These are phyloP conservation scores for Sanghuangporus sanghuang DNA, from an alignment of 1,284 basidiomycete species.

Conservation along the genomic window DNA sequence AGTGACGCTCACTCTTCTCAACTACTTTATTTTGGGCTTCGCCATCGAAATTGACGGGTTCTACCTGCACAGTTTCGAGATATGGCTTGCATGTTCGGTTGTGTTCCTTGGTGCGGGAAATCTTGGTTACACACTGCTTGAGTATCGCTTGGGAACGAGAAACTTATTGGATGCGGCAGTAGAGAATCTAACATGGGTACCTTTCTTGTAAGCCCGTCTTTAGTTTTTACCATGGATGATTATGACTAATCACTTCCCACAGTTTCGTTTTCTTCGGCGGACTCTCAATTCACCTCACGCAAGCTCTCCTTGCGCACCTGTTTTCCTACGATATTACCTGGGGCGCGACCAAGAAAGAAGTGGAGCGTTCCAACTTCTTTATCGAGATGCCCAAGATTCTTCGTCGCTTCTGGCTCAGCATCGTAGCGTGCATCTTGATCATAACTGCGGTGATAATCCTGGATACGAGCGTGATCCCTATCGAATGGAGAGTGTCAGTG, in stretches of 20 bases:
- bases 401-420: conserved; percentile 63
- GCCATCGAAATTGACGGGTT: conserved; percentile 62
- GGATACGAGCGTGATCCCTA: conserved; percentile 45
- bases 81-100: conserved; percentile 71
- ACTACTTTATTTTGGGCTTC: conserved; percentile 70
- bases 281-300: conserved; percentile 65
- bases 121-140: conserved; percentile 62
- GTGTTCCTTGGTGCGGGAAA: conserved; percentile 75
- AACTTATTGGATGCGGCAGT: conserved; percentile 45
- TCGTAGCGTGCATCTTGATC: conserved; percentile 46
- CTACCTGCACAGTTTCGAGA: conserved; percentile 68
- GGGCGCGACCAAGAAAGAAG: conserved; percentile 77
- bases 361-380: conserved; percentile 82
- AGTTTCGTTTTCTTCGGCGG: conserved; percentile 87
- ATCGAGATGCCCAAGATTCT: conserved; percentile 79
- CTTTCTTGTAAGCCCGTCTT: conserved; percentile 61
- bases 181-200: conserved; percentile 72
- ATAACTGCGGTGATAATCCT: conserved; percentile 53
- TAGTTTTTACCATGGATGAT: conserved; percentile 16
- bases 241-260: conserved; percentile 17
- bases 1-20: conserved; percentile 56
- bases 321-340: conserved; percentile 83
- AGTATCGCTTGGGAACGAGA: conserved; percentile 69
- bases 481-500: conserved; percentile 56
- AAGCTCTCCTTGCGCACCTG: conserved; percentile 73